phyloP scores from a whole-genome alignment of 345 rosid species.

The Bruguiera gymnorhiza region DNA sequence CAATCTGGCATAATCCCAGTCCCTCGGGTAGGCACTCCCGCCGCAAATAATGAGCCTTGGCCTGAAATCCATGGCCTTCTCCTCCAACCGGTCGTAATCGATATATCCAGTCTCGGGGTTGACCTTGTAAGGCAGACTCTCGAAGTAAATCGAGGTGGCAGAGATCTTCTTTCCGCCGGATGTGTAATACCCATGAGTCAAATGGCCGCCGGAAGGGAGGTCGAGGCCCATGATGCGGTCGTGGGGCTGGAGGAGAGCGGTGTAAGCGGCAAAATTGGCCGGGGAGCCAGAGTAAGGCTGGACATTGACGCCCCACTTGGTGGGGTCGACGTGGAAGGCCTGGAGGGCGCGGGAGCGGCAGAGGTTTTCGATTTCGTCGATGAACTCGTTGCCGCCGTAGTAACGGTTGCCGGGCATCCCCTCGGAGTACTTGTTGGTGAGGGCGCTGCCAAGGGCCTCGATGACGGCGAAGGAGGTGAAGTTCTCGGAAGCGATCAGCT shows the following conservation, averaged over 20 bases:
- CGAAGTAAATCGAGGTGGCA: conserved; percentile 97
- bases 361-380: conserved; percentile 93
- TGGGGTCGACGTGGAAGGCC: conserved; percentile 65
- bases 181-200: conserved; percentile 96
- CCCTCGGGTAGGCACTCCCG: conserved; percentile 98
- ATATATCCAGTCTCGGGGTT: conserved; percentile 73
- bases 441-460: conserved; percentile 95
- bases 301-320: conserved; percentile 94
- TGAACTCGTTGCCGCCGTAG: conserved; percentile 96
- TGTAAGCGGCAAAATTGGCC: conserved; percentile 97
- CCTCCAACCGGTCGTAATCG: conserved; percentile 92
- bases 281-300: conserved; percentile 99
- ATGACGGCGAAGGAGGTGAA: conserved; percentile 97
- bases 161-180: conserved; percentile 98
- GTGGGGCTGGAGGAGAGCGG: conserved; percentile 94
- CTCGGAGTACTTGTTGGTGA: conserved; percentile 98
- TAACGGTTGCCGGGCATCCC: conserved; percentile 98
- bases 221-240: conserved; percentile 98
- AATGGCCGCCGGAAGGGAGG: conserved; percentile 93
- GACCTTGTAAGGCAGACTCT: conserved; percentile 98
- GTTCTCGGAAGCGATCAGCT: conserved; percentile 91
- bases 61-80: conserved; percentile 98
- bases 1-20: conserved; percentile 89
- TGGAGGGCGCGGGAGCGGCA: conserved; percentile 85
- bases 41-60: conserved; percentile 94